A percentile compares a stretch with the other conserved stretches of the same genome.
phyloP scores from a whole-genome alignment of 169 alveolate species.

The Plasmodium chabaudi region DNA sequence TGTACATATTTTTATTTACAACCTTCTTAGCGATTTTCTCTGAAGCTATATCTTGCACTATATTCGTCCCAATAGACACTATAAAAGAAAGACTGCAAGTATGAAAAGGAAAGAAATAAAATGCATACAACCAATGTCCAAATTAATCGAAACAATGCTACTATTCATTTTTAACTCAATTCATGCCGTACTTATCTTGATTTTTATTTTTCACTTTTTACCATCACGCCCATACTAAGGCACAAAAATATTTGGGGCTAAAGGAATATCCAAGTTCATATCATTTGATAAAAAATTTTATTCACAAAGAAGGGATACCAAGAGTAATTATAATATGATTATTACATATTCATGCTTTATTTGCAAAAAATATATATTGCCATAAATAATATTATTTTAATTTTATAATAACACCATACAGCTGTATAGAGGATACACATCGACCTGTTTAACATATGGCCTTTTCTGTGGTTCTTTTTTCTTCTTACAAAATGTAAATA shows the following conservation, averaged over 20 bases:
- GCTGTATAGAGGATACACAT: conserved; percentile 66
- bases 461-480: conserved; percentile 56
- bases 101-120: background rate
- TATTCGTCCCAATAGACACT: conserved; percentile 70
- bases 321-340: conserved; percentile 20
- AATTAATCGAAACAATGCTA: background rate
- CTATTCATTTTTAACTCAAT: background rate
- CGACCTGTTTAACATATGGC: conserved; percentile 71
- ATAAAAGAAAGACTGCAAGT: conserved; percentile 74
- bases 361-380: background rate
- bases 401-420: background rate
- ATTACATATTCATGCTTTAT: background rate
- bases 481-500: conserved; percentile 61
- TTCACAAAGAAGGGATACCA: conserved; percentile 30
- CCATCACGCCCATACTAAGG: background rate
- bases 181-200: background rate
- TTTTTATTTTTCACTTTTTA: background rate
- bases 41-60: conserved; percentile 47
- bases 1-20: background rate
- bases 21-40: conserved; percentile 21
- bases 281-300: conserved; percentile 19
- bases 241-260: conserved; percentile 45
- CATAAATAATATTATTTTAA: background rate
- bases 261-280: conserved; percentile 37
- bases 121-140: background rate